Conservation (phyloP, 2,329 filamentous ascomycete genomes). For the Aspergillus felis region DNA sequence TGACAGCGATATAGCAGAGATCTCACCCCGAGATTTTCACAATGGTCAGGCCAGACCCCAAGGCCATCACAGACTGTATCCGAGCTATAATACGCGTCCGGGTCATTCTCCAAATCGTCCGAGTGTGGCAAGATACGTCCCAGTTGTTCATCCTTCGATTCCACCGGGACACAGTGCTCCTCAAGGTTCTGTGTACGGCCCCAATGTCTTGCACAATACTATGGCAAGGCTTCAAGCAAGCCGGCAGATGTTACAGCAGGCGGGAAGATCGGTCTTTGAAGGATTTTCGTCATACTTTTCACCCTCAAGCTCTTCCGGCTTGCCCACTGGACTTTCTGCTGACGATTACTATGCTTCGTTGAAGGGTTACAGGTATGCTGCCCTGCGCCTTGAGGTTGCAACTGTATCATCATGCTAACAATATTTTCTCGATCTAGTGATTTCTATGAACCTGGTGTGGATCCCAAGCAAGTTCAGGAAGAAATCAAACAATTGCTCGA, state of each 20-base stretch:
- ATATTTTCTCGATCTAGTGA: constrained; percentile 8
- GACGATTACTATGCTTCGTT: not conserved
- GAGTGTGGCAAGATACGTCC: not conserved
- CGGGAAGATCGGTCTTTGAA: constrained; percentile 7
- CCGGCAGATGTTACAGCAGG: constrained; percentile 10
- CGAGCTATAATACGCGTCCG: not conserved
- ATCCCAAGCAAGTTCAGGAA: constrained; percentile 54
- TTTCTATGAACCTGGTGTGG: constrained; percentile 25
- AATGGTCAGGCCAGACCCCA: not conserved
- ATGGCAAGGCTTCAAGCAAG: constrained; percentile 16
- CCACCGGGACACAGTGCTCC: not conserved
- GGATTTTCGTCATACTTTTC: constrained; percentile 2
- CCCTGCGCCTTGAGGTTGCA: not conserved
- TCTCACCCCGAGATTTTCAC: constrained; percentile 20
- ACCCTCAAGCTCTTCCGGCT: not conserved
- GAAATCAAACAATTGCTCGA: constrained; percentile 67
- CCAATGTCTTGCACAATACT: constrained; percentile 15
- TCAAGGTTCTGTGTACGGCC: constrained; percentile 9
- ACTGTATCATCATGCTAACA: not conserved
- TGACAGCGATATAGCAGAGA: constrained; percentile 35
- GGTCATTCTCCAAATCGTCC: not conserved
- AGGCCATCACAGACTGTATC: not conserved
- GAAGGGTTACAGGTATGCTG: constrained; percentile 8
- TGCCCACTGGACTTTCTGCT: not conserved
- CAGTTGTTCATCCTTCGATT: not conserved